Evolutionary conservation across 2,329 filamentous ascomycete genomes (phyloP), one percentile per base, ranked within the genome.

Genomic region (Teratosphaeria viscida): DNA sequence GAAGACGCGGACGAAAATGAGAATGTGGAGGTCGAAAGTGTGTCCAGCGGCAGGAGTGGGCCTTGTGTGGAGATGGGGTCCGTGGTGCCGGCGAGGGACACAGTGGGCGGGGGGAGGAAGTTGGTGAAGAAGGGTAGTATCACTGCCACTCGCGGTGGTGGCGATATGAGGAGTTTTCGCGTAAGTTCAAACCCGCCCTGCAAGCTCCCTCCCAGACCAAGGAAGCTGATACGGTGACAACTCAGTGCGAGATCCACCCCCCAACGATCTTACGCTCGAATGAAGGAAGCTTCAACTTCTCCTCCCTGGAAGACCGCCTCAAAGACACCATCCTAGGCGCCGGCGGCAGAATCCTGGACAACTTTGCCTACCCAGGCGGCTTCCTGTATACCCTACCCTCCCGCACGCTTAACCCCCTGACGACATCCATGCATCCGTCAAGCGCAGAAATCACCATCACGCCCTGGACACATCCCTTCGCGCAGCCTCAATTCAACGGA

Each of bases 181-280:
- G 43, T 49, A 23, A 49, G 43, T 34, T 29, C 26, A 27, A 7
- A 23, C 27, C 29, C 12, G 29, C n/a, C 52, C 35, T 16, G n/a
- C 11, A 5, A 59, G 29, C n/a, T 23, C 35, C 16, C 19, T 26
- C 32, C 16, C 49, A 57, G 29, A 34, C 32, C 56, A 29, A 1
- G 12, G 23, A 43, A 49, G 14, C 12, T 59, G 19, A 60, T 49
- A 10, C n/a, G 16, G 8, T 19, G n/a, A 3, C 26, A 19, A 19
- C 16, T 11, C 58, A 65, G 60, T 63, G 61, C 59, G 62, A 65
- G 39, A 64, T 66, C 52, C 56, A 63, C 26, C 57, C 63, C 23
- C 16, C 56, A 43, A 14, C 47, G 16, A 57, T 39, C 39, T 53
- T 52, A 56, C 49, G 5, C 8, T 23, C n/a, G 7, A 23, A 49